These are phyloP conservation scores for Casuarina equisetifolia DNA, from an alignment of 306 rosid genomes.

Conservation along the genomic window DNA sequence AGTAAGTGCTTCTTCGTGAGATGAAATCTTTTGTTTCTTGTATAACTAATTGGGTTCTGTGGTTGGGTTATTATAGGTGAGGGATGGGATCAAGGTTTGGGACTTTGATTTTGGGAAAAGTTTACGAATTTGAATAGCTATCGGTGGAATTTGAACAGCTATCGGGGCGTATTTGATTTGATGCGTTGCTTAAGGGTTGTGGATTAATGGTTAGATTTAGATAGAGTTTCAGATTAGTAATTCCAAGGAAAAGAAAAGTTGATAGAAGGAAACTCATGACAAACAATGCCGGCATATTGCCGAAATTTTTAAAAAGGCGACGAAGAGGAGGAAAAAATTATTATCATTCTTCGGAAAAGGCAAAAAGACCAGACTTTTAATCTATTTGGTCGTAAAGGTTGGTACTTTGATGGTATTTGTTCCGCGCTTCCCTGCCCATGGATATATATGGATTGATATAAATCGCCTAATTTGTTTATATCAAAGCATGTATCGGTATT, in stretches of 20 bases:
- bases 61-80: slow-evolving; percentile 9
- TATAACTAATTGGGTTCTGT: slow-evolving; percentile 13
- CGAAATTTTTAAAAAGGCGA: not conserved
- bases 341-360: not conserved
- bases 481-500: not conserved
- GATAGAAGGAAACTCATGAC: not conserved
- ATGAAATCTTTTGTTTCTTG: slow-evolving; percentile 6
- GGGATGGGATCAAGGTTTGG: slow-evolving; percentile 23
- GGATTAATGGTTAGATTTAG: not conserved
- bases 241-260: not conserved
- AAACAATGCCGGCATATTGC: too few relatives aligned
- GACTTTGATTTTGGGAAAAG: slow-evolving; percentile 16
- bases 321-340: not conserved
- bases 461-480: not conserved
- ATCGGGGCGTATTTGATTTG: not conserved
- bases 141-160: not conserved
- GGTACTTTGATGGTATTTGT: not conserved
- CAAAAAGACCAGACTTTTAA: not conserved
- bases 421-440: not conserved
- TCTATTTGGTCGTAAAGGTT: not conserved
- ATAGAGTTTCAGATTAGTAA: not conserved
- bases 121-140: slow-evolving; percentile 6
- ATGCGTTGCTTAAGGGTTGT: slow-evolving; percentile 3
- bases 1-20: slow-evolving; percentile 44
- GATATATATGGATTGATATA: not conserved